Conservation (phyloP, 2,329 filamentous ascomycete genomes). For the Hypoxylon sp. region DNA sequence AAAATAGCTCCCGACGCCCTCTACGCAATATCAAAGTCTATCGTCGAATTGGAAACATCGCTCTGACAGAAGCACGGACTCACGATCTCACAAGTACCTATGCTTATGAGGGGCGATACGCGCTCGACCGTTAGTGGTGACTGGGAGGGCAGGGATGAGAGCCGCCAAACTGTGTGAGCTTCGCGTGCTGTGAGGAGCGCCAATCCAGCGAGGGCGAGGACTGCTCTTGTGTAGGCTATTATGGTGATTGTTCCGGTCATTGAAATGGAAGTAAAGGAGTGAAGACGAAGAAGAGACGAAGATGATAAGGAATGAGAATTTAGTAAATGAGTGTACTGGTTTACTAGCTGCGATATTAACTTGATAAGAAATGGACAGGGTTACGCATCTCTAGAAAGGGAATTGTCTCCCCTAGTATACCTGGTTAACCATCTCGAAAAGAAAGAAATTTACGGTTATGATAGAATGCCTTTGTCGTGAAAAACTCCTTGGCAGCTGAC, state of each 20-base stretch:
- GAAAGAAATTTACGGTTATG: neutral
- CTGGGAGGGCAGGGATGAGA: neutral
- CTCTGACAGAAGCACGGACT: neutral
- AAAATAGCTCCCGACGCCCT: neutral
- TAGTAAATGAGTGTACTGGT: too few relatives aligned
- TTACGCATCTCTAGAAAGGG: neutral
- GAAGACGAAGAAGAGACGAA: neutral
- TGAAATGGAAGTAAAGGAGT: neutral
- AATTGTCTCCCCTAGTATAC: neutral
- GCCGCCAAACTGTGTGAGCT: neutral
- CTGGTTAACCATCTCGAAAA: neutral
- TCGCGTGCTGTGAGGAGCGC: constrained; percentile 1
- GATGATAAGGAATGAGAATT: neutral
- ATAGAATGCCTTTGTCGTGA: neutral
- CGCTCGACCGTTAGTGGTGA: neutral
- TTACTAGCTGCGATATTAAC: too few relatives aligned
- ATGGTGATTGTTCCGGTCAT: constrained; percentile 1
- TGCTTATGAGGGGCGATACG: neutral
- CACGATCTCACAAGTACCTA: neutral
- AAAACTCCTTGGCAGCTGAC: neutral
- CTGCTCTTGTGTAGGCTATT: constrained; percentile 8
- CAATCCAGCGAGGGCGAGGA: neutral
- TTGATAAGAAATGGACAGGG: neutral
- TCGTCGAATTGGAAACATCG: neutral
- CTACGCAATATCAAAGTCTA: neutral